A percentile compares a stretch with the other conserved stretches of the same genome.
These are phyloP conservation scores for Nemania bipapillata DNA, from an alignment of 2,329 filamentous ascomycete genomes.

Conservation along the genomic window DNA sequence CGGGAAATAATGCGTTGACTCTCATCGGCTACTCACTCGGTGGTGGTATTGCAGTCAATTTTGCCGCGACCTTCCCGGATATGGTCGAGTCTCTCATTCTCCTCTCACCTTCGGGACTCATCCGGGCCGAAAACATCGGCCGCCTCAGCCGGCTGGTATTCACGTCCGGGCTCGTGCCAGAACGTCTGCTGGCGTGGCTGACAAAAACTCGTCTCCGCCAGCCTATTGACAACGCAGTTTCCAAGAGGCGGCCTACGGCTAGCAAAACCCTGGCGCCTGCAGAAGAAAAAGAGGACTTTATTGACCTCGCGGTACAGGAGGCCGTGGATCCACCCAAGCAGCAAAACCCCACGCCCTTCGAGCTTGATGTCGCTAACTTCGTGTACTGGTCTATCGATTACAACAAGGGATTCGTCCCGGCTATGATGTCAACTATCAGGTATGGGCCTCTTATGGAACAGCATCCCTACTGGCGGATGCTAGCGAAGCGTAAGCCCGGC, in stretches of 20 bases:
- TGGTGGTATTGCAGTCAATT: slow-evolving; percentile 79
- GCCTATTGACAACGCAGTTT: slow-evolving; percentile 59
- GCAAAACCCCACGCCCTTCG: slow-evolving; percentile 53
- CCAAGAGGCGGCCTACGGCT: slow-evolving; percentile 42
- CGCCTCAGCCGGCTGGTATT: slow-evolving; percentile 63
- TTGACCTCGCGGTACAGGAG: slow-evolving; percentile 59
- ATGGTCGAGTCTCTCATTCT: slow-evolving; percentile 77
- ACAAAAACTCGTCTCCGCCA: slow-evolving; percentile 61
- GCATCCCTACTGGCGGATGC: slow-evolving; percentile 61
- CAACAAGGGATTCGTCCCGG: slow-evolving; percentile 68
- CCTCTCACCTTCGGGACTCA: slow-evolving; percentile 80
- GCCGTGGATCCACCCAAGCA: slow-evolving; percentile 48
- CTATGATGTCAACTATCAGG: slow-evolving; percentile 69
- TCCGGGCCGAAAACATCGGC: slow-evolving; percentile 67
- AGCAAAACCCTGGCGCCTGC: slow-evolving; percentile 36
- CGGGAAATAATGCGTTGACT: slow-evolving; percentile 66
- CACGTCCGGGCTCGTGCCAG: slow-evolving; percentile 65
- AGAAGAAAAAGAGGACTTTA: slow-evolving; percentile 48
- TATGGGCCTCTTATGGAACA: slow-evolving; percentile 65
- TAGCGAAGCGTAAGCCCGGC: slow-evolving; percentile 57
- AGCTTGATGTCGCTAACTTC: slow-evolving; percentile 61
- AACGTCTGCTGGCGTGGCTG: slow-evolving; percentile 61
- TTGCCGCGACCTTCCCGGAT: slow-evolving; percentile 76
- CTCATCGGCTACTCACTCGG: slow-evolving; percentile 85
- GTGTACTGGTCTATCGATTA: slow-evolving; percentile 68